Evolutionary conservation across 257 asterid genomes (phyloP).

Genomic region (Salvia splendens): DNA sequence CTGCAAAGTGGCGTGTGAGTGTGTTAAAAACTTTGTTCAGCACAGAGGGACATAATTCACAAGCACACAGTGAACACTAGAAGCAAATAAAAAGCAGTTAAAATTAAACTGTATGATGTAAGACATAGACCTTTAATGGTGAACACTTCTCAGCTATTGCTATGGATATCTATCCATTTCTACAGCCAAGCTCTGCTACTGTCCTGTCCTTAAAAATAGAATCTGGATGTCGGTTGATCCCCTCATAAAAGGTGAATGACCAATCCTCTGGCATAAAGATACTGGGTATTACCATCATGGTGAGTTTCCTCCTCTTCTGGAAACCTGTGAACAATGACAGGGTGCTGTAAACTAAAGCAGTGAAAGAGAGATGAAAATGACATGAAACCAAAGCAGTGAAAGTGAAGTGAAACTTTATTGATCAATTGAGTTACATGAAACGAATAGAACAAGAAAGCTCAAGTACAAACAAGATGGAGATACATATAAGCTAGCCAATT

Average conservation of each 20-base stretch:
- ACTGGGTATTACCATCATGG: constrained; percentile 94
- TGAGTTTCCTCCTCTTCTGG: constrained; percentile 75
- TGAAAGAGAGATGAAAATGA: constrained; percentile 9
- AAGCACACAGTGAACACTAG: neutral
- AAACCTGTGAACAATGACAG: constrained; percentile 46
- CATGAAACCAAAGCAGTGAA: constrained; percentile 2
- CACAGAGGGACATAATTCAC: constrained; percentile 13
- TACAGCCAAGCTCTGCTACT: constrained; percentile 96
- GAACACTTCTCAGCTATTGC: constrained; percentile 95
- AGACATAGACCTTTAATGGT: constrained; percentile 64
- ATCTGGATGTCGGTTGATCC: constrained; percentile 90
- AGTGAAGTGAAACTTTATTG: constrained; percentile 14
- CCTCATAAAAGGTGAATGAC: constrained; percentile 98
- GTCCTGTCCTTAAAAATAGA: constrained; percentile 90
- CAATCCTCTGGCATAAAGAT: constrained; percentile 95
- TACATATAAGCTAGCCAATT: constrained; percentile 3
- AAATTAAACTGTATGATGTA: constrained; percentile 25
- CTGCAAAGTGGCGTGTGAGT: constrained; percentile 44
- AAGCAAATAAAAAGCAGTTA: constrained; percentile 15
- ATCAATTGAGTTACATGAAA: neutral
- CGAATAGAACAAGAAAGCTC: constrained; percentile 18
- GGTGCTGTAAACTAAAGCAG: constrained; percentile 6
- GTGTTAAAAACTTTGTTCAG: constrained; percentile 30
- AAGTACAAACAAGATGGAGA: constrained; percentile 25
- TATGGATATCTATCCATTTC: constrained; percentile 99